These are phyloP conservation scores for Boletus semigastroideus DNA, from an alignment of 1,284 basidiomycete genomes.

Conservation along the genomic window DNA sequence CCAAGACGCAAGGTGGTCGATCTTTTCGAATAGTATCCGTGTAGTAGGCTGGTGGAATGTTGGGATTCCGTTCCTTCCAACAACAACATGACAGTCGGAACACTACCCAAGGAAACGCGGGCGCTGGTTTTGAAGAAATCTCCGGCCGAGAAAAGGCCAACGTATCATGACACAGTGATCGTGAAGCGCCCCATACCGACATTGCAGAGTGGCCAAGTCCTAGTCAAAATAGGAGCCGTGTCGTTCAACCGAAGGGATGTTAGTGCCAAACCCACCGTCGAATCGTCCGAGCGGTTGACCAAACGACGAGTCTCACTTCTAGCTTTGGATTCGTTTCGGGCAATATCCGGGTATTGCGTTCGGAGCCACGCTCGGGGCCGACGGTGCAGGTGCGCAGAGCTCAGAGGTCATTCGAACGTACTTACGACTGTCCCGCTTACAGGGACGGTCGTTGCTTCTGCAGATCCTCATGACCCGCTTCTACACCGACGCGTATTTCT, in stretches of 20 bases:
- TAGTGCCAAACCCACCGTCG: conserved; percentile 25
- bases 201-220: conserved; percentile 56
- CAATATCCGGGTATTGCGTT: conserved; percentile 66
- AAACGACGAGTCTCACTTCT: not conserved
- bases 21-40: conserved; percentile 16
- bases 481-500: conserved; percentile 73
- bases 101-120: conserved; percentile 35
- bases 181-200: conserved; percentile 46
- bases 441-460: conserved; percentile 66
- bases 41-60: not conserved
- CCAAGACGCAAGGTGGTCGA: conserved; percentile 33
- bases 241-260: conserved; percentile 84
- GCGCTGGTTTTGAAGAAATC: conserved; percentile 45
- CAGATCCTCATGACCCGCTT: conserved; percentile 51
- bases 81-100: conserved; percentile 10
- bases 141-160: conserved; percentile 29
- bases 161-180: conserved; percentile 55
- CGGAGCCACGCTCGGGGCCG: conserved; percentile 66
- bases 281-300: not conserved
- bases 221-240: conserved; percentile 66
- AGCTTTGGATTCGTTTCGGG: conserved; percentile 77
- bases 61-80: not conserved
- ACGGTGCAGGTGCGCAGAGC: conserved; percentile 61
- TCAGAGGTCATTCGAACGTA: not conserved
- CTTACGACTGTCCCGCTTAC: not conserved